Evolutionary conservation across 768 basidiomycete species (phyloP), one percentile per base, ranked within the genome.

Genomic region (Boletus huronensis): DNA sequence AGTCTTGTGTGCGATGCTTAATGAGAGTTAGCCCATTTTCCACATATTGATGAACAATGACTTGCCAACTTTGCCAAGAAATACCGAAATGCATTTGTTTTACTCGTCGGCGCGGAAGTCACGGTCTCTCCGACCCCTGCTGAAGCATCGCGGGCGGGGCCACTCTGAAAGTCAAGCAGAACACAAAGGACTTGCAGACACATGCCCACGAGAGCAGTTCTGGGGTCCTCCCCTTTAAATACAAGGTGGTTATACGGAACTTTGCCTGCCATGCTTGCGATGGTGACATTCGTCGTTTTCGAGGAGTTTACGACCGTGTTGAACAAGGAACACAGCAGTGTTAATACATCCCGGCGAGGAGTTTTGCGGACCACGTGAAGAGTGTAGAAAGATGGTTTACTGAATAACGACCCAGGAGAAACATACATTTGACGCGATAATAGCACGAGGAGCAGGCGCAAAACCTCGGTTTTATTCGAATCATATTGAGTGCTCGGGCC

Each of bases 381-480:
- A 17, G 90, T 83, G 64, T 90, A 93, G 41, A 82, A 77, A 3
- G 90, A 88, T 0, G 89, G 88, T 50, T 81, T 84, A 17, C 82
- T 79, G 70, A 88, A 82, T 21, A 97, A 72, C 6, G 82, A 78
- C 17, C 80, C 76, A 5, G 90, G 82, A 7, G 92, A 78, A 23
- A 85, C 76, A 70, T 96, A 96, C 54, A 98, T 93, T 61, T 96
- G 91, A 23, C 89, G 84, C 7, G 97, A 97, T 21, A 98, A 79
- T 3, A 98, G 76, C 48, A 97, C 81, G 36, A 94, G 84, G 42
- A 98, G 77, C 38, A 98, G 83, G 26, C 93, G 90, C 0, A 98
- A 77, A 35, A 98, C 88, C 74, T 98, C 94, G 2, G 83, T 84
- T 67, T 89, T 93, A 75, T 94, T 92, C 48, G 73, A 75, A 65